These are phyloP conservation scores for Vigna hirtella DNA, from an alignment of 306 rosid genomes.

Conservation along the genomic window DNA sequence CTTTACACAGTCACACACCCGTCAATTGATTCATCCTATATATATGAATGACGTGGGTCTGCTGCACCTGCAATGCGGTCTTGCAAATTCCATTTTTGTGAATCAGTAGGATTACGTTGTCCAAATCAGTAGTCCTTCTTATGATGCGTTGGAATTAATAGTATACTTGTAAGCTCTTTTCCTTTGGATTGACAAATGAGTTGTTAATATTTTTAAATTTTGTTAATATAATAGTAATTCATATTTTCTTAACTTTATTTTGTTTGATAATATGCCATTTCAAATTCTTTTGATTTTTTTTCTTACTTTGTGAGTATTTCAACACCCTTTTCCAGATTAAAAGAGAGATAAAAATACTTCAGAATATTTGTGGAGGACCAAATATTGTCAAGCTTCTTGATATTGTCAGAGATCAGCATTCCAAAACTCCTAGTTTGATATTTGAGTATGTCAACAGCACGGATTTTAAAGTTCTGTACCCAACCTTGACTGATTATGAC, in stretches of 20 bases:
- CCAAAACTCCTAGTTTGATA: slow-evolving; percentile 84
- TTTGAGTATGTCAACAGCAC: slow-evolving; percentile 88
- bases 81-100: background rate
- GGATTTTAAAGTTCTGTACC: slow-evolving; percentile 83
- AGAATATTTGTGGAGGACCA: slow-evolving; percentile 87
- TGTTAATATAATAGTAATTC: no score
- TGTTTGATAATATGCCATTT: slow-evolving; percentile 10
- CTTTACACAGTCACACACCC: background rate
- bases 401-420: slow-evolving; percentile 85
- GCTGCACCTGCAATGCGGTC: background rate
- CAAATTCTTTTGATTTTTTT: background rate
- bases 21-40: background rate
- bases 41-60: background rate
- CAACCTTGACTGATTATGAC: slow-evolving; percentile 86
- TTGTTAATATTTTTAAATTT: no score
- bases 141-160: background rate
- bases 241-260: no score
- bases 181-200: no score
- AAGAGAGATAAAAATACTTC: slow-evolving; percentile 88
- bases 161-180: no score
- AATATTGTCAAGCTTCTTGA: slow-evolving; percentile 82
- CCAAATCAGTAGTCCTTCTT: background rate
- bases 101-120: background rate
- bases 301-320: slow-evolving; percentile 18
- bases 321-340: slow-evolving; percentile 61